Evolutionary conservation across 2,329 filamentous ascomycete genomes (phyloP).

Genomic region (Whalleya microplaca): DNA sequence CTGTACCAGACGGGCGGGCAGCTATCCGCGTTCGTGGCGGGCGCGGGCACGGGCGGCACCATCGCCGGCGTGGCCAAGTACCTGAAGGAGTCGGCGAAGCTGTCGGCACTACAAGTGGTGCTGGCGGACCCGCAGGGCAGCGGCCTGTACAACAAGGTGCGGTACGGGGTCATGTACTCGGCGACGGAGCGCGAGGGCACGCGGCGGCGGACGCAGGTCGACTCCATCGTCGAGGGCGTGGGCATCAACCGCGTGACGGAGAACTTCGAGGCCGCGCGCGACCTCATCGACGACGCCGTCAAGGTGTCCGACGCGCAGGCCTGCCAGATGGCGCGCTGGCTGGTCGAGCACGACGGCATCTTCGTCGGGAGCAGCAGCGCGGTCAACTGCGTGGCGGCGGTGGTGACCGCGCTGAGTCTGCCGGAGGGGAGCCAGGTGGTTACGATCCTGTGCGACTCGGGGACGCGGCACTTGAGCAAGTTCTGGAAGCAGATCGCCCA

Average conservation of each 20-base stretch:
- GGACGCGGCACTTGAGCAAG: conserved; percentile 80
- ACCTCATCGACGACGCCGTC: conserved; percentile 88
- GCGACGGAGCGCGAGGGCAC: conserved; percentile 88
- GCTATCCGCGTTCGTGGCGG: conserved; percentile 87
- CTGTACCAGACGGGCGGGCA: conserved; percentile 73
- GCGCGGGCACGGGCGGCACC: conserved; percentile 93
- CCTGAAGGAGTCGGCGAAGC: conserved; percentile 69
- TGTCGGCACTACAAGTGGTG: conserved; percentile 61
- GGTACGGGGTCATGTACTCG: conserved; percentile 95
- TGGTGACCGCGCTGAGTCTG: conserved; percentile 67
- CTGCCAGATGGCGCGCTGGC: conserved; percentile 90
- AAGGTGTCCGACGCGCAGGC: conserved; percentile 88
- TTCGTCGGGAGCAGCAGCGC: conserved; percentile 94
- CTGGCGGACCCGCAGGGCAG: conserved; percentile 94
- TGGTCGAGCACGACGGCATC: conserved; percentile 93
- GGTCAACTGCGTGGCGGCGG: conserved; percentile 91
- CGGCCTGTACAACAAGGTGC: conserved; percentile 88
- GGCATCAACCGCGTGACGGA: conserved; percentile 93
- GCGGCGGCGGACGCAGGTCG: conserved; percentile 84
- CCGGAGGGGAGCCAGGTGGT: conserved; percentile 68
- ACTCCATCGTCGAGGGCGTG: conserved; percentile 94
- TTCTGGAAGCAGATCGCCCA: conserved; percentile 78
- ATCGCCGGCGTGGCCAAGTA: conserved; percentile 84
- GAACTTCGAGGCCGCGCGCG: conserved; percentile 87
- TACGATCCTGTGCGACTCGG: conserved; percentile 85